Evolutionary conservation across 2,329 filamentous ascomycete genomes (phyloP).

Genomic region (Xylaria hypoxylon): DNA sequence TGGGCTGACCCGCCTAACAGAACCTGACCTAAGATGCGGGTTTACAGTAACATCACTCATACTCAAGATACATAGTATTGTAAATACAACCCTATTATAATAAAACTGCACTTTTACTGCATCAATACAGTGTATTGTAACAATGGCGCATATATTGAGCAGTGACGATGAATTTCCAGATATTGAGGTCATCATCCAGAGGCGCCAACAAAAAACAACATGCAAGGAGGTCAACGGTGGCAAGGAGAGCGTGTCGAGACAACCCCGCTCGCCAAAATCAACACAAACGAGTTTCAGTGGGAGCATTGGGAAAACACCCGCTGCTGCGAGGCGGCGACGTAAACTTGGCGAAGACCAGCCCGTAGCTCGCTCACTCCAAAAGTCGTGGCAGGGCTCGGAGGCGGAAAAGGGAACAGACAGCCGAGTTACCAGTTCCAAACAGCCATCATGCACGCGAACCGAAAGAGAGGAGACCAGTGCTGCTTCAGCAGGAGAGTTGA

Average conservation of each 20-base stretch:
- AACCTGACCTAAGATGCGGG: constrained; percentile 5
- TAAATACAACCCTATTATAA: background rate
- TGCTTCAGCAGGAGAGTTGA: constrained; percentile 29
- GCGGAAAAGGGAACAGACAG: constrained; percentile 17
- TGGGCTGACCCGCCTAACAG: constrained; percentile 21
- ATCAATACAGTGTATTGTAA: constrained; percentile 21
- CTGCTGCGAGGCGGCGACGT: constrained; percentile 44
- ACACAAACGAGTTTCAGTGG: constrained; percentile 13
- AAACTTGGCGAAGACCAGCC: constrained; percentile 48
- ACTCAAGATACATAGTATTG: constrained; percentile 3
- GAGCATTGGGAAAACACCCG: constrained; percentile 29
- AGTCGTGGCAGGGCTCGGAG: constrained; percentile 43
- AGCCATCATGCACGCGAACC: constrained; percentile 25
- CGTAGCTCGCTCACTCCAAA: constrained; percentile 45
- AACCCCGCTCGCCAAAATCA: constrained; percentile 16
- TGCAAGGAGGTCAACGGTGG: constrained; percentile 18
- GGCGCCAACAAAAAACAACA: constrained; percentile 39
- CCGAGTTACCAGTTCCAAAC: constrained; percentile 24
- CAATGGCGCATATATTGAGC: constrained; percentile 40
- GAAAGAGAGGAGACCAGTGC: constrained; percentile 27
- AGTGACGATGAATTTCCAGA: constrained; percentile 59
- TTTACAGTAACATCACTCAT: constrained; percentile 9
- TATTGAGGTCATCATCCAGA: constrained; percentile 50
- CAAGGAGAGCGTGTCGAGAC: constrained; percentile 24
- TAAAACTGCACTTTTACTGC: constrained; percentile 20